A percentile compares a stretch with the other conserved stretches of the same genome.
Conservation (phyloP, 2,329 filamentous ascomycete species). For the Harringtonia aguacate region DNA sequence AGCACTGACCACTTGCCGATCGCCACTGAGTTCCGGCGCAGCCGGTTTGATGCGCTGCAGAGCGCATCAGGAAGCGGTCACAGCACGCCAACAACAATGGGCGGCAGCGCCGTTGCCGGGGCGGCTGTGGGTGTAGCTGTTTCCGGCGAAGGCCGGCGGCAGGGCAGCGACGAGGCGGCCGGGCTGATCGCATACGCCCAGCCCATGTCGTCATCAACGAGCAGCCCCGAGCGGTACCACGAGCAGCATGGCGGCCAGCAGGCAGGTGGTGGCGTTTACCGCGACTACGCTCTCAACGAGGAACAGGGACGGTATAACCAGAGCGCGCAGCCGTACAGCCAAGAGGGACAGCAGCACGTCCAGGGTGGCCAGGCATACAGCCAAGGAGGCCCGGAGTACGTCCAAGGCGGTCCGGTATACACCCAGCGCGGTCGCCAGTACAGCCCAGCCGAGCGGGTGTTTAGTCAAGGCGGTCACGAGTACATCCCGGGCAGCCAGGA, state of each 20-base stretch:
- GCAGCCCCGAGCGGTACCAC: slow-evolving; percentile 8
- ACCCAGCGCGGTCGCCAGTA: too few relatives aligned
- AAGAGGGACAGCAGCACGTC: neutral
- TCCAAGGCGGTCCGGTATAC: too few relatives aligned
- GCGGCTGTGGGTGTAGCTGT: neutral
- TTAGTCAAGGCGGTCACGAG: too few relatives aligned
- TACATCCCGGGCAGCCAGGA: too few relatives aligned
- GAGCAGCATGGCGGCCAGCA: neutral
- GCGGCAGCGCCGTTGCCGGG: neutral
- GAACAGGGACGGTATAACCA: neutral
- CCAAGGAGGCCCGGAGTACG: neutral
- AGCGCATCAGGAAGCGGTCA: neutral
- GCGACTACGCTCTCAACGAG: too few relatives aligned
- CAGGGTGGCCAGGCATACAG: neutral
- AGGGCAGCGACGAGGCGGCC: slow-evolving; percentile 17
- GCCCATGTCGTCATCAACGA: slow-evolving; percentile 13
- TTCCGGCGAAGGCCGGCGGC: slow-evolving; percentile 4
- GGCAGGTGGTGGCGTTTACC: neutral
- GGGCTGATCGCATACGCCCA: slow-evolving; percentile 25
- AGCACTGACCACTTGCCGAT: slow-evolving; percentile 29
- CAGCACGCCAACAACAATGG: neutral
- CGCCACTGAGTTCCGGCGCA: slow-evolving; percentile 25
- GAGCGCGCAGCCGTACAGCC: neutral
- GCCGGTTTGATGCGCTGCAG: slow-evolving; percentile 14
- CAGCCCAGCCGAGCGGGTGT: too few relatives aligned